Conservation (phyloP, 164 flowering plant species). For the Magnolia officinalis region DNA sequence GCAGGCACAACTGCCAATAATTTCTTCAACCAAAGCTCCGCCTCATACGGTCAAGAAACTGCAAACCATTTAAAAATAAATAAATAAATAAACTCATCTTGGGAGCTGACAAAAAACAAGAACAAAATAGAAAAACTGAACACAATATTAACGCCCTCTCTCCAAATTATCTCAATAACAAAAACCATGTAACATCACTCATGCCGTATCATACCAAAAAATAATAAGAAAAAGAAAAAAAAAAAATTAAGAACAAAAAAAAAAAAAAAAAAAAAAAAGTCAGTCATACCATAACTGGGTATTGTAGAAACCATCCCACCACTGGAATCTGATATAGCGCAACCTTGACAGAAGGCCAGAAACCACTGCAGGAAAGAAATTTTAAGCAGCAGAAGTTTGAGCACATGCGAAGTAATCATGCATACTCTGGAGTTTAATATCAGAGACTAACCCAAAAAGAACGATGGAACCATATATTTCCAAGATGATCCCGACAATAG, state of each 20-base stretch:
- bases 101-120: neutral
- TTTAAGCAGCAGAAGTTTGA: conserved; percentile 3
- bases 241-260: too few species aligned
- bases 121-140: neutral
- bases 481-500: conserved; percentile 60
- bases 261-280: too few species aligned
- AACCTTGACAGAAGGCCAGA: conserved; percentile 59
- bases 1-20: conserved; percentile 1
- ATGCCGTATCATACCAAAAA: too few species aligned
- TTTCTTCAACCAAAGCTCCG: conserved; percentile 21
- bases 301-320: conserved; percentile 64
- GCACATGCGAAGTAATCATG: neutral
- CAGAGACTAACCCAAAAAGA: conserved; percentile 60
- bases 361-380: conserved; percentile 43
- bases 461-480: conserved; percentile 62
- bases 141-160: neutral
- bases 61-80: conserved; percentile 9
- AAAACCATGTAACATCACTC: conserved; percentile 11
- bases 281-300: conserved; percentile 39
- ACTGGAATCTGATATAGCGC: conserved; percentile 71
- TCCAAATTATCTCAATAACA: neutral
- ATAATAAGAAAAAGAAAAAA: too few species aligned
- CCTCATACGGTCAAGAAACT: conserved; percentile 28
- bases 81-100: neutral
- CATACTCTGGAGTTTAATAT: neutral